Percentiles rank a stretch among this genome's conserved stretches.
Conservation (phyloP, 2,329 filamentous ascomycete genomes). For the Fusarium hostae region DNA sequence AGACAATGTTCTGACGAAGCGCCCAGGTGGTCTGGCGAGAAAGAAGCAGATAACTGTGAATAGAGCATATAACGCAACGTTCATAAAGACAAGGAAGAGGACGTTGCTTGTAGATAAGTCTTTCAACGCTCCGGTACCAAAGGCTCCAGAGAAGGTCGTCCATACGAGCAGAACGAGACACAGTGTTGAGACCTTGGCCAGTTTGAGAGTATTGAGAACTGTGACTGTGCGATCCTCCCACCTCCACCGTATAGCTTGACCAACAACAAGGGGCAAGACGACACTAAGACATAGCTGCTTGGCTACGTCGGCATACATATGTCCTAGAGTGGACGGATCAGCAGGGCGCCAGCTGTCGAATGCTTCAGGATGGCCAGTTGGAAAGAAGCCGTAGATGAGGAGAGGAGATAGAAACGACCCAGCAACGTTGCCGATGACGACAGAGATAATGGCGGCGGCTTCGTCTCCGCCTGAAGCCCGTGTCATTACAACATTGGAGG, state of each 20-base stretch:
- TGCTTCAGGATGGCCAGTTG: slow-evolving; percentile 55
- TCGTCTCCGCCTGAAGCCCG: slow-evolving; percentile 74
- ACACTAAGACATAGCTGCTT: slow-evolving; percentile 76
- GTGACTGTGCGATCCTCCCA: slow-evolving; percentile 63
- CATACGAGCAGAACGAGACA: slow-evolving; percentile 62
- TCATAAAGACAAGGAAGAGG: slow-evolving; percentile 74
- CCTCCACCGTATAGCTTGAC: slow-evolving; percentile 67
- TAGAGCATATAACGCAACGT: slow-evolving; percentile 70
- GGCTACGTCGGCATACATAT: slow-evolving; percentile 74
- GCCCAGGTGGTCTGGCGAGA: slow-evolving; percentile 56
- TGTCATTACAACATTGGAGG: slow-evolving; percentile 80
- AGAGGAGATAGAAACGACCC: slow-evolving; percentile 75
- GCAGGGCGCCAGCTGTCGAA: slow-evolving; percentile 68
- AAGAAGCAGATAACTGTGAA: slow-evolving; percentile 72
- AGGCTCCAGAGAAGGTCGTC: slow-evolving; percentile 75
- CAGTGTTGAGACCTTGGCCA: slow-evolving; percentile 61
- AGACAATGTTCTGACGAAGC: slow-evolving; percentile 31
- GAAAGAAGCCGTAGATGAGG: slow-evolving; percentile 70
- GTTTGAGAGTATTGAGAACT: slow-evolving; percentile 63
- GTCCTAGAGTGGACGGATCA: slow-evolving; percentile 62
- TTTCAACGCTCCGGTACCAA: slow-evolving; percentile 71
- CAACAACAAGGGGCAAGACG: slow-evolving; percentile 70
- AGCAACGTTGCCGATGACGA: slow-evolving; percentile 75
- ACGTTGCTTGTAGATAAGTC: slow-evolving; percentile 68
- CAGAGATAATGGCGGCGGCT: slow-evolving; percentile 73